Evolutionary conservation across 2,329 filamentous ascomycete species (phyloP), one percentile per base, ranked within the genome.

Genomic region (Colletotrichum siamense): DNA sequence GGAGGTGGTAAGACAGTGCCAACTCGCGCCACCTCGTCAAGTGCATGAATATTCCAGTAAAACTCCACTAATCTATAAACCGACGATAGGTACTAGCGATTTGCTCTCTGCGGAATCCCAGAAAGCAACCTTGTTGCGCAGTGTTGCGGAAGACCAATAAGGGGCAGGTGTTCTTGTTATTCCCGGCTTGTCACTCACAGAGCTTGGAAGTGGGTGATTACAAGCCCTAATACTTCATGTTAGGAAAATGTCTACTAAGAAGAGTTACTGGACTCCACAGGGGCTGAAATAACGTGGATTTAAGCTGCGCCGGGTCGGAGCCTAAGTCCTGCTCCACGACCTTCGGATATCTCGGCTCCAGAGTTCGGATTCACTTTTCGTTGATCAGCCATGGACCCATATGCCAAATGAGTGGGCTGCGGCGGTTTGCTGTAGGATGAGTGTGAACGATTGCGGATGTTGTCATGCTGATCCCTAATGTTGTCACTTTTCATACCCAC

Each of bases 151-250:
- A 52, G n/a, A 22, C 6, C 1, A 22, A 52, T 7, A 13, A 52
- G 6, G 44, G 10, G 44, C 10, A 13, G n/a, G 8, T 8, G 2
- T 22, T 52, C 44, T n/a, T 52, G 44, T 52, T 52, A 22, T 52
- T 39, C 15, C 36, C 36, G 36, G 15, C 44, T 6, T 49, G n/a
- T 49, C 1, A 8, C 22, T 13, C 10, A 22, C n/a, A 52, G 44
- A n/a, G 1, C 3, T 5, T 52, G 2, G n/a, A 12, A 52, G n/a
- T 7, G 9, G 18, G 44, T 10, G 18, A 7, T 3, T 49, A 2
- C 9, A 9, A n/a, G 9, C 39, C 2, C 12, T n/a, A 0, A 4
- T 6, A n/a, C 8, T n/a, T 49, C 3, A 49, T 6, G 3, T n/a
- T n/a, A 49, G 5, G 39, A 6, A 9, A 44, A 18, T 6, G 5